Evolutionary conservation across 2,329 filamentous ascomycete genomes (phyloP), one percentile per base, ranked within the genome.

Genomic region (Aspergillus ochraceus): DNA sequence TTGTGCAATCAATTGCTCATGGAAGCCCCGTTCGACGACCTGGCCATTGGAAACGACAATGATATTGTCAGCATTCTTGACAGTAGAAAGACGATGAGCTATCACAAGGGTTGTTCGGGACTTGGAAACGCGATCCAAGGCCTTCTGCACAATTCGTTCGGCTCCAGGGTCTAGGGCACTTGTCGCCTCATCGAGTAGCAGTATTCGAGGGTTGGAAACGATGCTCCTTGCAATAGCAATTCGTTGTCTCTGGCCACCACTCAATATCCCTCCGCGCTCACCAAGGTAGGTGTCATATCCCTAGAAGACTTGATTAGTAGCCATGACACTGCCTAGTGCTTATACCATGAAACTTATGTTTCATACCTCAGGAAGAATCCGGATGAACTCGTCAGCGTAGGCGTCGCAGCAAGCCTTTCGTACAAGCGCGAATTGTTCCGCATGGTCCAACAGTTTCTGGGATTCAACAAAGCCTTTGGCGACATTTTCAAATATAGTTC

Each of bases 71-170:
- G 79, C 79, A n/a, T 68, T 66, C 54, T 68, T 71, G 20, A 81
- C 71, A 0, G 79, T 81, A 1, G 78, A 70, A 5, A 81, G 68
- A 53, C 75, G 74, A 61, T 81, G 79, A 0, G 79, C 78, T 58
- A 81, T 80, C 6, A 75, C 60, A n/a, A 75, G 64, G 0, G 69
- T 73, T 1, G 72, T 74, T 1, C 68, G 63, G 4, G 57, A 90
- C 60, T 86, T 81, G 0, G 90, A 83, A 6, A 90, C 69, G 89
- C 58, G 86, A 66, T 96, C 90, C 1, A 97, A 81, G 9, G 92
- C 92, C 36, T 88, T 88, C 73, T 96, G 92, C 0, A 97, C 92
- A 10, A 93, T 86, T 52, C 88, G 89, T 76, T 97, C 92, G 0
- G 90, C 91, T 69, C 92, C 90, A 10, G 91, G 93, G 14, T 12